Evolutionary conservation across 148 eudicot genomes (phyloP).

Genomic region (Bassia scoparia): DNA sequence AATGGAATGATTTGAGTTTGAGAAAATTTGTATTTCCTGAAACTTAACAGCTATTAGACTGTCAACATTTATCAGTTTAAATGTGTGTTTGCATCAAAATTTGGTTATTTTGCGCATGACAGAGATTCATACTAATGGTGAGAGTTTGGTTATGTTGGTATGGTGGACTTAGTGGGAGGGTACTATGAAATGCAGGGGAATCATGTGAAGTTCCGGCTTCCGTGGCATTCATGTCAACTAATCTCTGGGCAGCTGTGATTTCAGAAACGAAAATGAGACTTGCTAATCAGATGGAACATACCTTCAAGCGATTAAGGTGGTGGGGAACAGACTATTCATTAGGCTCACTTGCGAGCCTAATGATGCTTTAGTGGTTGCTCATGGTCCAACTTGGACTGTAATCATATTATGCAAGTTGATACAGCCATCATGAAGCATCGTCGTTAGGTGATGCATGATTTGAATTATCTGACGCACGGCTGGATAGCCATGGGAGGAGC

Average conservation of each 20-base stretch:
- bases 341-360: slow-evolving; percentile 61
- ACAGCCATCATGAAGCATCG: too few species aligned
- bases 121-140: background rate
- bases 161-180: slow-evolving; percentile 94
- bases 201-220: slow-evolving; percentile 86
- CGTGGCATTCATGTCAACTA: slow-evolving; percentile 78
- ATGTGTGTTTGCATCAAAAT: background rate
- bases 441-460: too few species aligned
- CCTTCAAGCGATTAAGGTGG: slow-evolving; percentile 63
- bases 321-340: slow-evolving; percentile 95
- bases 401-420: too few species aligned
- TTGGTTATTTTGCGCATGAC: background rate
- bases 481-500: too few species aligned
- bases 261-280: slow-evolving; percentile 33
- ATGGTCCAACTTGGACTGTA: too few species aligned
- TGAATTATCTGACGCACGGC: too few species aligned
- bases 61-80: too few species aligned
- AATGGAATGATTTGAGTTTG: too few species aligned
- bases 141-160: slow-evolving; percentile 38
- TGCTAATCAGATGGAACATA: slow-evolving; percentile 54
- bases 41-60: too few species aligned
- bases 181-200: slow-evolving; percentile 96
- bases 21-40: too few species aligned
- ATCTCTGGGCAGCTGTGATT: slow-evolving; percentile 77
- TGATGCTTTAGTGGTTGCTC: slow-evolving; percentile 82